These are phyloP conservation scores for Mortierella sp. DNA, from an alignment of 371 early-diverging fungal species.

Conservation along the genomic window DNA sequence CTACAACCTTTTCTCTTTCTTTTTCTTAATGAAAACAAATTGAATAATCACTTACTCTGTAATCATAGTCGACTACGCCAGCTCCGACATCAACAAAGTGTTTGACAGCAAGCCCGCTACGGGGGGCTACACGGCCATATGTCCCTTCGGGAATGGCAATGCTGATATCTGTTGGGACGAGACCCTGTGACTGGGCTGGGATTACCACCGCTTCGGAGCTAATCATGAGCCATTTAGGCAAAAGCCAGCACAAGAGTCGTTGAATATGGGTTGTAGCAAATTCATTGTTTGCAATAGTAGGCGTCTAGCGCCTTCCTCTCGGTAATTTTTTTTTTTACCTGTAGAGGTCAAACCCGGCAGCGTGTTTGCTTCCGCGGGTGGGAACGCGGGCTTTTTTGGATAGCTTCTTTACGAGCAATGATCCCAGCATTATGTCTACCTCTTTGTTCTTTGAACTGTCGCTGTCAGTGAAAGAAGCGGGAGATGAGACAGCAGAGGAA, in stretches of 20 bases:
- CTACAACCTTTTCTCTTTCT: background rate
- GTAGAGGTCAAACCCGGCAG: constrained; percentile 98
- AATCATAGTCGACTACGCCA: constrained; percentile 98
- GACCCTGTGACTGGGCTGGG: constrained; percentile 77
- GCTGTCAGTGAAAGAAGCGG: background rate
- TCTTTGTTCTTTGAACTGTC: background rate
- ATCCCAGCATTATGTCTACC: constrained; percentile 27
- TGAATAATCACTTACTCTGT: constrained; percentile 72
- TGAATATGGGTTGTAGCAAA: too few species aligned
- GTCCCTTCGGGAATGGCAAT: constrained; percentile 88
- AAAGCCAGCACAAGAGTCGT: too few species aligned
- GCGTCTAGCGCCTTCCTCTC: background rate
- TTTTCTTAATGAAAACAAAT: background rate
- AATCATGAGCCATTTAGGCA: background rate
- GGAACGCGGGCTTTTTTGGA: constrained; percentile 84
- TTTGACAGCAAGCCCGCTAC: constrained; percentile 93
- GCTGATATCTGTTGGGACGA: constrained; percentile 87
- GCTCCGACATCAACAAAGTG: constrained; percentile 95
- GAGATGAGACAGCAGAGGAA: constrained; percentile 1
- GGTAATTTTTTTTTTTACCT: constrained; percentile 63
- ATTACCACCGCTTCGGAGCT: constrained; percentile 78
- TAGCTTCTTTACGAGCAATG: constrained; percentile 69
- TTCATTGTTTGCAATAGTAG: background rate
- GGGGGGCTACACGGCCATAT: constrained; percentile 97
- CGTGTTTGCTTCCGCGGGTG: constrained; percentile 79